Evolutionary conservation across 1,284 basidiomycete genomes (phyloP).

Genomic region (Papiliotrema nemorosa): DNA sequence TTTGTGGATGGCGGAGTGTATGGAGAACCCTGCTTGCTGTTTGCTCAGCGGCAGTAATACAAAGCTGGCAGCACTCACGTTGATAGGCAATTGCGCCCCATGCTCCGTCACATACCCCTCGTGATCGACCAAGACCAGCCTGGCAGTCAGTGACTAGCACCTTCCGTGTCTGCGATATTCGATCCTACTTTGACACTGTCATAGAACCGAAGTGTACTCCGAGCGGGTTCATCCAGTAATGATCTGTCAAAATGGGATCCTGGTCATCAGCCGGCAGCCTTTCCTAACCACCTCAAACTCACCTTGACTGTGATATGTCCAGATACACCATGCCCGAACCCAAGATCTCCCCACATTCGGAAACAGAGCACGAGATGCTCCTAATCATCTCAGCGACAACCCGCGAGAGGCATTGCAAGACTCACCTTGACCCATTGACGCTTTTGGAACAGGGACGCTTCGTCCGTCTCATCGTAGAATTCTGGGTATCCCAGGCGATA

Average conservation of each 20-base stretch:
- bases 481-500: slow-evolving; percentile 1
- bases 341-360: slow-evolving; percentile 52
- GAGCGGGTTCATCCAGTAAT: slow-evolving; percentile 58
- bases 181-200: slow-evolving; percentile 9
- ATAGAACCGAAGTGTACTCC: slow-evolving; percentile 50
- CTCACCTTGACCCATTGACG: slow-evolving; percentile 55
- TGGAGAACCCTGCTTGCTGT: slow-evolving; percentile 8
- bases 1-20: slow-evolving; percentile 20
- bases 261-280: slow-evolving; percentile 27
- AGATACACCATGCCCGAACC: slow-evolving; percentile 59
- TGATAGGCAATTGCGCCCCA: slow-evolving; percentile 32
- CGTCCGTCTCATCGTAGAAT: slow-evolving; percentile 4
- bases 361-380: slow-evolving; percentile 50
- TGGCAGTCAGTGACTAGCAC: slow-evolving; percentile 8
- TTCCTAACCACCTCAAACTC: not conserved
- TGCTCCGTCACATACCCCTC: slow-evolving; percentile 20
- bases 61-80: too few relatives aligned
- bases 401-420: too few relatives aligned
- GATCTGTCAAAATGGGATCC: slow-evolving; percentile 55
- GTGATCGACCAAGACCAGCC: slow-evolving; percentile 25
- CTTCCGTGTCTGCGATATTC: not conserved
- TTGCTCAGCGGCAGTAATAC: too few relatives aligned
- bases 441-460: slow-evolving; percentile 22
- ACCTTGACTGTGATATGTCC: slow-evolving; percentile 58
- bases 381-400: too few relatives aligned